Evolutionary conservation across 352 stramenopile species (phyloP).

Genomic region (Phytopythium vexans): DNA sequence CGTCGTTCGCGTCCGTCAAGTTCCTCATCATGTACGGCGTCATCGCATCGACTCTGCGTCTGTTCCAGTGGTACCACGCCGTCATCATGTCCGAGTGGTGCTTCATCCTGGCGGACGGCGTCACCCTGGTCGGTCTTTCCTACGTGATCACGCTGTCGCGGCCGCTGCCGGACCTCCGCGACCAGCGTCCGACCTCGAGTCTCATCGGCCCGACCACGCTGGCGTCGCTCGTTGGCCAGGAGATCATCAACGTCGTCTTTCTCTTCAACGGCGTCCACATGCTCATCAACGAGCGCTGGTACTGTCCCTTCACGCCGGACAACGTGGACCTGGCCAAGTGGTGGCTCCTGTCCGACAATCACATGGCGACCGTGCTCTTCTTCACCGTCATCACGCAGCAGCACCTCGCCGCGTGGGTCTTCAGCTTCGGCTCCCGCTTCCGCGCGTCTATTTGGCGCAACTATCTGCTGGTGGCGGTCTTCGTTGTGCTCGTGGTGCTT

Average conservation of each 20-base stretch:
- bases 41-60: conserved; percentile 52
- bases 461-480: conserved; percentile 21
- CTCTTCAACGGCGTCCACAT: conserved; percentile 27
- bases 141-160: conserved; percentile 63
- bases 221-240: conserved; percentile 35
- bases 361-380: conserved; percentile 32
- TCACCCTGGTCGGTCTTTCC: conserved; percentile 60
- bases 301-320: conserved; percentile 40
- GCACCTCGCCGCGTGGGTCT: conserved; percentile 20
- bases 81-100: conserved; percentile 66
- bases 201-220: conserved; percentile 55
- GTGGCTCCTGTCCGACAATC: conserved; percentile 45
- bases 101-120: conserved; percentile 65
- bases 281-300: conserved; percentile 29
- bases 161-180: conserved; percentile 22
- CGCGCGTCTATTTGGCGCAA: conserved; percentile 27
- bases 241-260: conserved; percentile 53
- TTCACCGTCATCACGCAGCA: conserved; percentile 24
- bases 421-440: conserved; percentile 39
- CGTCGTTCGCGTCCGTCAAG: conserved; percentile 80
- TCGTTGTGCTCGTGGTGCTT: conserved; percentile 15
- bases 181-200: conserved; percentile 47
- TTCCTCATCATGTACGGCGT: conserved; percentile 89
- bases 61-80: conserved; percentile 62
- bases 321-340: conserved; percentile 37